A percentile compares a stretch with the other conserved stretches of the same genome.
Conservation (phyloP, 176 grass and related monocot genomes). For the Oropetium thomaeum region DNA sequence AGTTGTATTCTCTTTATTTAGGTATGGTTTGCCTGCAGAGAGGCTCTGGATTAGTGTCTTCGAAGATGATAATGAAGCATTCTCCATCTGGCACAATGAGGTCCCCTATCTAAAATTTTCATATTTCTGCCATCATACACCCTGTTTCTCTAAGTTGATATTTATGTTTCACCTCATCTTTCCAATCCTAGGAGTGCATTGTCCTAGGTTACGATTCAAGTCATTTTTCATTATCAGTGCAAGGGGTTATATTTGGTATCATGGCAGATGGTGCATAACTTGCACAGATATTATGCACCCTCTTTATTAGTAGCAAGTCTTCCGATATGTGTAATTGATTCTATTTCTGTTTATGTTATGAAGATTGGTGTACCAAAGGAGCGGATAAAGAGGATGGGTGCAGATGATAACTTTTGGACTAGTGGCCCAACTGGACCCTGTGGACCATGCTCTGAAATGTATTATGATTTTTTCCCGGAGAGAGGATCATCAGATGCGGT, state of each 20-base stretch:
- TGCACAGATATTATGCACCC: not conserved
- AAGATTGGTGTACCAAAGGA: conserved; percentile 92
- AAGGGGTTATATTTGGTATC: conserved; percentile 4
- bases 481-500: conserved; percentile 68
- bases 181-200: not conserved
- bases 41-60: conserved; percentile 99
- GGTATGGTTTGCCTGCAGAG: conserved; percentile 75
- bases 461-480: conserved; percentile 94
- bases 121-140: conserved; percentile 11
- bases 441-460: conserved; percentile 98
- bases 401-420: conserved; percentile 97
- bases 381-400: conserved; percentile 90
- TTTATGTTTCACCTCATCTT: not conserved
- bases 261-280: not conserved
- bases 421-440: conserved; percentile 91
- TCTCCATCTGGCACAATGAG: conserved; percentile 87
- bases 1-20: conserved; percentile 39
- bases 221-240: not conserved
- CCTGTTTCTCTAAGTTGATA: not conserved
- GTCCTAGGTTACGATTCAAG: not conserved
- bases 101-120: conserved; percentile 26
- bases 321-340: not conserved
- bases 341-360: conserved; percentile 18
- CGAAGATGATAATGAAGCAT: conserved; percentile 89
- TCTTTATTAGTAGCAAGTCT: not conserved